Base-by-base conservation (phyloP, 1,139 yeast genomes). In the Yamadazyma spencermartinsiae region DNA sequence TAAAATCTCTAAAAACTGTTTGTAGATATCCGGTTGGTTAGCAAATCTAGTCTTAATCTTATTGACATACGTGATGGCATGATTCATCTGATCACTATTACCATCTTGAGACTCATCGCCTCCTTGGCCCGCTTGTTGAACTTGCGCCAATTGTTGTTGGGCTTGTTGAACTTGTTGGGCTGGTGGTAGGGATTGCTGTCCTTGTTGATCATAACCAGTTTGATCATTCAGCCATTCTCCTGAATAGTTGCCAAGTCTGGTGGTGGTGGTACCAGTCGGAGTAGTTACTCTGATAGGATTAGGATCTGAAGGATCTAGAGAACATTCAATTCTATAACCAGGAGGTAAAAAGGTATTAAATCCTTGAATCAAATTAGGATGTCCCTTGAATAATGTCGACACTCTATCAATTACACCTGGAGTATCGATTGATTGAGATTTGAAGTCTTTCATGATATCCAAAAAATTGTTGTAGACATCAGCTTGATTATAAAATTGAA, bases 361-460 rank as follows among this genome's bases (percentile, higher is more conserved):
- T 0, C 99, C 98, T 64, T 92, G 98, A 47, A 92, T 90, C 55
- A 92, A 72, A 52, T 80, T 80, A 2, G 96, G 96, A 60, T 89
- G 96, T 4, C 98, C 98, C 45, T 89, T 78, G 60, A 92, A 92
- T 42, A 92, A 68, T 1, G 86, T 79, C 0, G 97, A 88, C 0
- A 92, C 98, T 41, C 98, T 75, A 56, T 89, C 96, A 58, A 92
- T 92, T 26, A 92, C 99, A 15, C 98, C 99, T 0, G 98, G 98
- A 1, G 99, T 92, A 61, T 94, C 98, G 55, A 92, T 90, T 49
- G 87, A 79, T 65, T 90, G 97, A 35, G 95, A 85, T 68, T 94
- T 92, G 70, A 94, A 94, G 58, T 94, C 98, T 65, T 92, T 92
- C 99, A 92, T 92, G 47, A 92, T 92, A 60, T 94, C 99, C 56